A percentile compares a stretch with the other conserved stretches of the same genome.
Conservation (phyloP, 768 basidiomycete genomes). For the Solioccasus polychromus region DNA sequence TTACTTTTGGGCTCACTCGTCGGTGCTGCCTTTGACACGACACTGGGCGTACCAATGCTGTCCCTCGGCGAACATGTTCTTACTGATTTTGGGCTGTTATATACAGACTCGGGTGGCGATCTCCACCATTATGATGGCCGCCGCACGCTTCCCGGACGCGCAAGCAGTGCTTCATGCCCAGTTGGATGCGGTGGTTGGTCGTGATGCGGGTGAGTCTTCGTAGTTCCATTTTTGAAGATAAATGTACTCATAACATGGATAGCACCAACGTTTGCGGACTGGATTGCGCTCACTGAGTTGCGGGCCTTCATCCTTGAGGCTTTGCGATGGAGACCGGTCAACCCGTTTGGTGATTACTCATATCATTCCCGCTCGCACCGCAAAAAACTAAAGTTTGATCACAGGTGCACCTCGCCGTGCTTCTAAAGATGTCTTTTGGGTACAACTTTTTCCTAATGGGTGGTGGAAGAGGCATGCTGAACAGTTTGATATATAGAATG, state of each 20-base stretch:
- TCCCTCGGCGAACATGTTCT: background rate
- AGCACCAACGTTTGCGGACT: constrained; percentile 40
- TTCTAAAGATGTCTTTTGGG: constrained; percentile 28
- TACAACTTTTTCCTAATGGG: background rate
- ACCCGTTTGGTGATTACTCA: constrained; percentile 24
- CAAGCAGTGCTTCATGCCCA: constrained; percentile 36
- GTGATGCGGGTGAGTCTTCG: constrained; percentile 29
- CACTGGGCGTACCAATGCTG: constrained; percentile 7
- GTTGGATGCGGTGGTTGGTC: constrained; percentile 36
- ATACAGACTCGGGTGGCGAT: constrained; percentile 27
- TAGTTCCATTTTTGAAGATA: background rate
- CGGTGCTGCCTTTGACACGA: constrained; percentile 61
- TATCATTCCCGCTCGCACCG: background rate
- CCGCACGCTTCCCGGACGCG: constrained; percentile 33
- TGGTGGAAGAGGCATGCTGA: background rate
- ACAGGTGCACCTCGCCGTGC: constrained; percentile 25
- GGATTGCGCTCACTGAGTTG: constrained; percentile 31
- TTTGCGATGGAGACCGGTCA: constrained; percentile 39
- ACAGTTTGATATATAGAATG: constrained; percentile 25
- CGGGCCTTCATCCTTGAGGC: constrained; percentile 39
- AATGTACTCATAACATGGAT: background rate
- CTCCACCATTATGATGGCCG: constrained; percentile 35
- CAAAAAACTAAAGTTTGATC: background rate
- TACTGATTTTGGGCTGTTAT: background rate
- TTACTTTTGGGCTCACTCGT: constrained; percentile 62